Evolutionary conservation across 768 basidiomycete species (phyloP).

Genomic region (Paxillus ammoniavirescens): DNA sequence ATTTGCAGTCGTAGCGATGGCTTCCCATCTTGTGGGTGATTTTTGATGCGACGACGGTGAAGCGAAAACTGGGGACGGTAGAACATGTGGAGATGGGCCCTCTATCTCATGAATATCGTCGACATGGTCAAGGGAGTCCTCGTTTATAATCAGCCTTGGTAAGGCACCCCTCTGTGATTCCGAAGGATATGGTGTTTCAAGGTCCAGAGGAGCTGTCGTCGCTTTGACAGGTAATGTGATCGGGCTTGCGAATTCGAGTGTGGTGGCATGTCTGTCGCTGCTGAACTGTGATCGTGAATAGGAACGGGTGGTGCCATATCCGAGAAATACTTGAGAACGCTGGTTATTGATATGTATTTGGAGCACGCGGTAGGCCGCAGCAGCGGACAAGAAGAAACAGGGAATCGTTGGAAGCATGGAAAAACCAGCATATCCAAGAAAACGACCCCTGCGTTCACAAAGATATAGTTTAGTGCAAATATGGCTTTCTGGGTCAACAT

Average conservation of each 20-base stretch:
- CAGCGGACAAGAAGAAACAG: conserved; percentile 45
- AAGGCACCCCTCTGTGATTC: background rate
- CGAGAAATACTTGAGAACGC: conserved; percentile 3
- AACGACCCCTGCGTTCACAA: conserved; percentile 48
- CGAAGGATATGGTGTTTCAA: background rate
- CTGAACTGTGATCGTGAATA: background rate
- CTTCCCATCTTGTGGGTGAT: conserved; percentile 6
- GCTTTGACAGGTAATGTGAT: conserved; percentile 13
- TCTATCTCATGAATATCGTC: background rate
- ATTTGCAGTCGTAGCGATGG: background rate
- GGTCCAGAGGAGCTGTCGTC: conserved; percentile 6
- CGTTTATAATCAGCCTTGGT: too few species aligned
- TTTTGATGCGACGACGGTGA: background rate
- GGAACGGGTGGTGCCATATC: background rate
- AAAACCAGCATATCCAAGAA: conserved; percentile 61
- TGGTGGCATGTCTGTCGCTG: background rate
- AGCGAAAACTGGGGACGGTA: background rate
- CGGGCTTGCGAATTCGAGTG: conserved; percentile 14
- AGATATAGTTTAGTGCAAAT: conserved; percentile 2
- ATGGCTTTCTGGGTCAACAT: conserved; percentile 13
- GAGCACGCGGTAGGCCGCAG: conserved; percentile 14
- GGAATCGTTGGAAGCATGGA: conserved; percentile 53
- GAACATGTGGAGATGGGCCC: background rate
- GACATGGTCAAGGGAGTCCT: background rate
- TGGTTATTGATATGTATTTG: conserved; percentile 23